phyloP scores from a whole-genome alignment of 1,139 yeast species.

The Magnusiomyces suaveolens region DNA sequence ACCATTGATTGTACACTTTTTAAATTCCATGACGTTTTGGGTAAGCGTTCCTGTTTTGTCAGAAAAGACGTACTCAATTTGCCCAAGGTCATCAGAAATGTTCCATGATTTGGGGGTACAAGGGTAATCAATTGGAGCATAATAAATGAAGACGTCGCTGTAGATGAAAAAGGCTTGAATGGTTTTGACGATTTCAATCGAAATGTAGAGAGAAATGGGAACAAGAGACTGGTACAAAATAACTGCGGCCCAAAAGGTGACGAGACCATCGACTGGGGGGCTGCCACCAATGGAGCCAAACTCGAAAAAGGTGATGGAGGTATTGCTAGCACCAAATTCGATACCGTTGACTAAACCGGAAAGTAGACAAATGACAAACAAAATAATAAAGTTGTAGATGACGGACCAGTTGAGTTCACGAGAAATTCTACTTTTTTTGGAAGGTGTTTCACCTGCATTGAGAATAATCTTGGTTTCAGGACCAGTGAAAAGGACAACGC shows the following conservation, averaged over 20 bases:
- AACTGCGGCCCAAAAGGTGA: conserved; percentile 80
- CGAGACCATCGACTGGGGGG: conserved; percentile 69
- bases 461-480: conserved; percentile 85
- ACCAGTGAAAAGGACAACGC: conserved; percentile 84
- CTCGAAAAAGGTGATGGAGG: conserved; percentile 64
- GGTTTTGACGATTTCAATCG: conserved; percentile 90
- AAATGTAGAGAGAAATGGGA: conserved; percentile 88
- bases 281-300: conserved; percentile 54
- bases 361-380: conserved; percentile 70
- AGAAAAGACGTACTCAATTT: conserved; percentile 88
- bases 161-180: conserved; percentile 89
- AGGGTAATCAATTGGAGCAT: conserved; percentile 77
- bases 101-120: conserved; percentile 97
- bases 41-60: conserved; percentile 97
- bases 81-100: conserved; percentile 94
- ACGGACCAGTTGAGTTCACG: conserved; percentile 77
- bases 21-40: conserved; percentile 94
- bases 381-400: conserved; percentile 59
- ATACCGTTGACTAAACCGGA: conserved; percentile 75
- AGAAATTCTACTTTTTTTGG: conserved; percentile 75
- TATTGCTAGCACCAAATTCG: conserved; percentile 43
- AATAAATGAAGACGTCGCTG: conserved; percentile 80
- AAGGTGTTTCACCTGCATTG: conserved; percentile 87
- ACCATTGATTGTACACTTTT: conserved; percentile 84
- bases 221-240: conserved; percentile 86